phyloP scores from a whole-genome alignment of 2,329 filamentous ascomycete genomes.

The Penicillium sp. region DNA sequence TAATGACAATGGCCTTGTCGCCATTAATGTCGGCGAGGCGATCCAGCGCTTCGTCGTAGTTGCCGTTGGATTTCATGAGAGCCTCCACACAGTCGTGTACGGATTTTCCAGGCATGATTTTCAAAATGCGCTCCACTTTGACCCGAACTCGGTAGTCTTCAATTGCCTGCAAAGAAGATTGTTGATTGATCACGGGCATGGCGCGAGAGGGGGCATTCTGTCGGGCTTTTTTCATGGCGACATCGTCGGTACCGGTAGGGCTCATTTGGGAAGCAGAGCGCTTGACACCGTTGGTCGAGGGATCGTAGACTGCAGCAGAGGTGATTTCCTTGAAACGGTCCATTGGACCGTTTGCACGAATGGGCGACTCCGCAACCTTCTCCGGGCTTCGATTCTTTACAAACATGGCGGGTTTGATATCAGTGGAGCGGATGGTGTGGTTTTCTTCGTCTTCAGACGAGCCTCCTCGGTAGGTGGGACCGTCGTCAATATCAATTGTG shows the following conservation, averaged over 20 bases:
- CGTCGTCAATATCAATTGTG: slow-evolving; percentile 53
- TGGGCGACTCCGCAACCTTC: slow-evolving; percentile 45
- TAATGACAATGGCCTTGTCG: slow-evolving; percentile 6
- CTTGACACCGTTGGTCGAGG: slow-evolving; percentile 33
- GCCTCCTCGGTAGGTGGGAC: slow-evolving; percentile 61
- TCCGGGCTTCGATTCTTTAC: slow-evolving; percentile 45
- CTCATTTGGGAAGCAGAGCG: slow-evolving; percentile 47
- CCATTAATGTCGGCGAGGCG: slow-evolving; percentile 36
- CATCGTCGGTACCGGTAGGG: slow-evolving; percentile 35
- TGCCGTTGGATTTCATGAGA: slow-evolving; percentile 51
- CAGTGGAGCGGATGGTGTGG: slow-evolving; percentile 48
- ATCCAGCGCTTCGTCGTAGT: slow-evolving; percentile 57
- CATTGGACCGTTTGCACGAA: slow-evolving; percentile 27
- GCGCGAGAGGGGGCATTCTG: slow-evolving; percentile 49
- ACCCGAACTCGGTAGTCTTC: slow-evolving; percentile 49
- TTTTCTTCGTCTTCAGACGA: slow-evolving; percentile 60
- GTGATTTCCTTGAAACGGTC: slow-evolving; percentile 48
- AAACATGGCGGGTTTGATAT: slow-evolving; percentile 63
- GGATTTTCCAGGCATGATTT: slow-evolving; percentile 49
- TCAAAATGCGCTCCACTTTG: slow-evolving; percentile 55
- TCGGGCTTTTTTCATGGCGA: slow-evolving; percentile 40
- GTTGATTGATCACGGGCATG: slow-evolving; percentile 39
- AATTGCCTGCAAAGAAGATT: slow-evolving; percentile 52
- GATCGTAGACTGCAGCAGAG: slow-evolving; percentile 43
- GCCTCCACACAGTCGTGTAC: slow-evolving; percentile 53